Percentiles rank a stretch among this genome's conserved stretches.
phyloP scores from a whole-genome alignment of 176 grass and related monocot genomes.

The Eragrostis nindensis region DNA sequence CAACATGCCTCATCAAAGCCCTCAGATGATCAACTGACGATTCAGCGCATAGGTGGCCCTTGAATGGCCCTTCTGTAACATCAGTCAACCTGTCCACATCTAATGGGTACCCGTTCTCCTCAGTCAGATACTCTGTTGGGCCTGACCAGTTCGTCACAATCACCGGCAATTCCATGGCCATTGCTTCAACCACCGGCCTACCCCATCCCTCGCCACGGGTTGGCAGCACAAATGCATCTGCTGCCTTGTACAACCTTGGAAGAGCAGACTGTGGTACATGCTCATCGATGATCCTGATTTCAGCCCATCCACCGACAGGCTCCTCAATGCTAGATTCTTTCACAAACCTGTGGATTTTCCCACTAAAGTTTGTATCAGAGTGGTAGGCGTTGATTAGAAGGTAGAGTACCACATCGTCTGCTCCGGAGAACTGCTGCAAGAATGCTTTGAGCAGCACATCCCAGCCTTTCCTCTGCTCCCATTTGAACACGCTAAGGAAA shows the following conservation, averaged over 20 bases:
- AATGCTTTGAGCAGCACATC: conserved; percentile 69
- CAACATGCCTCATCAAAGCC: conserved; percentile 59
- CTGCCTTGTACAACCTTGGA: conserved; percentile 64
- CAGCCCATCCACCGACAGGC: conserved; percentile 55
- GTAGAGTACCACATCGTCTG: conserved; percentile 56
- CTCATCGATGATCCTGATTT: conserved; percentile 44
- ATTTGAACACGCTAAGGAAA: conserved; percentile 80
- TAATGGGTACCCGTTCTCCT: conserved; percentile 72
- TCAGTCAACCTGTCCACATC: conserved; percentile 38
- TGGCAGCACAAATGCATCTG: conserved; percentile 61
- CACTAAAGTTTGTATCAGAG: conserved; percentile 52
- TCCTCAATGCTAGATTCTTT: conserved; percentile 38
- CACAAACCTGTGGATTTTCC: conserved; percentile 50
- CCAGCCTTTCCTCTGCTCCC: conserved; percentile 81
- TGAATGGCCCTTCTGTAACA: conserved; percentile 64
- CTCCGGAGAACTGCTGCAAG: conserved; percentile 62
- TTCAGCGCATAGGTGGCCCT: conserved; percentile 62
- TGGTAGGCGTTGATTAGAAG: conserved; percentile 65
- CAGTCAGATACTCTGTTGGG: conserved; percentile 64
- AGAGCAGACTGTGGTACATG: conserved; percentile 64
- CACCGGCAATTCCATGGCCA: conserved; percentile 73
- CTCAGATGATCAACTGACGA: conserved; percentile 53
- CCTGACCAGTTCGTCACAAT: conserved; percentile 76
- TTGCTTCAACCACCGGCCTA: conserved; percentile 65
- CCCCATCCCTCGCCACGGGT: conserved; percentile 72